Percentiles rank a stretch among this genome's conserved stretches.
These are phyloP conservation scores for Tylopilus sp. DNA, from an alignment of 768 basidiomycete genomes.

Conservation along the genomic window DNA sequence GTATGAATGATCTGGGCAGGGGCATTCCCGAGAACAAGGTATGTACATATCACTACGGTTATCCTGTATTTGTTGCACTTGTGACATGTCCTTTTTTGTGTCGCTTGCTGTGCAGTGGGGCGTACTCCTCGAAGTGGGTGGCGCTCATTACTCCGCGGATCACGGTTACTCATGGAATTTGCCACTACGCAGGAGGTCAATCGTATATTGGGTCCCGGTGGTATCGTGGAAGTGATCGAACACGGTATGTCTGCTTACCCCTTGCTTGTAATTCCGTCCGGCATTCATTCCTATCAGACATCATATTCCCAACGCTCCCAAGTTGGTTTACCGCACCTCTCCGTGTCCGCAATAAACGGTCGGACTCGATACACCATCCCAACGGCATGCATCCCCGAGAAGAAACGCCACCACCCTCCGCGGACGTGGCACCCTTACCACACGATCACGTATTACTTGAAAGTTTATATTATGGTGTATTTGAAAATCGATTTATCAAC, in stretches of 20 bases:
- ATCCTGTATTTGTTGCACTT: not conserved
- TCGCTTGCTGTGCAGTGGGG: slow-evolving; percentile 50
- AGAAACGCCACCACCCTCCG: slow-evolving; percentile 28
- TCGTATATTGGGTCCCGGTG: slow-evolving; percentile 66
- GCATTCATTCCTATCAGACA: slow-evolving; percentile 42
- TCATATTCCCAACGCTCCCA: slow-evolving; percentile 72
- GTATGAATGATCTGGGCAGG: slow-evolving; percentile 59
- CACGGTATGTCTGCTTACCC: slow-evolving; percentile 47
- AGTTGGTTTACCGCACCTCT: slow-evolving; percentile 76
- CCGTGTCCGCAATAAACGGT: slow-evolving; percentile 46
- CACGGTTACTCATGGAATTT: slow-evolving; percentile 2
- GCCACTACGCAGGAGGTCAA: slow-evolving; percentile 57
- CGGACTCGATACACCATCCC: slow-evolving; percentile 50
- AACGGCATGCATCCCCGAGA: slow-evolving; percentile 40
- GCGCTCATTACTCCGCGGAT: not conserved
- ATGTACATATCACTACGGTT: not conserved
- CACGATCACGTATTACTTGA: slow-evolving; percentile 74
- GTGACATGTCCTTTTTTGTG: slow-evolving; percentile 1
- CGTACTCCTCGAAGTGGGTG: slow-evolving; percentile 55
- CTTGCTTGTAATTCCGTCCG: not conserved
- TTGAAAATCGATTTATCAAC: slow-evolving; percentile 70
- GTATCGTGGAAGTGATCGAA: slow-evolving; percentile 68
- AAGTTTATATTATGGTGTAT: slow-evolving; percentile 62
- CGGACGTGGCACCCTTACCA: slow-evolving; percentile 33
- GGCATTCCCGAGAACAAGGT: slow-evolving; percentile 78